Percentiles rank a stretch among this genome's conserved stretches.
Conservation (phyloP, 495 filamentous ascomycete genomes). For the Annulohypoxylon stygium region DNA sequence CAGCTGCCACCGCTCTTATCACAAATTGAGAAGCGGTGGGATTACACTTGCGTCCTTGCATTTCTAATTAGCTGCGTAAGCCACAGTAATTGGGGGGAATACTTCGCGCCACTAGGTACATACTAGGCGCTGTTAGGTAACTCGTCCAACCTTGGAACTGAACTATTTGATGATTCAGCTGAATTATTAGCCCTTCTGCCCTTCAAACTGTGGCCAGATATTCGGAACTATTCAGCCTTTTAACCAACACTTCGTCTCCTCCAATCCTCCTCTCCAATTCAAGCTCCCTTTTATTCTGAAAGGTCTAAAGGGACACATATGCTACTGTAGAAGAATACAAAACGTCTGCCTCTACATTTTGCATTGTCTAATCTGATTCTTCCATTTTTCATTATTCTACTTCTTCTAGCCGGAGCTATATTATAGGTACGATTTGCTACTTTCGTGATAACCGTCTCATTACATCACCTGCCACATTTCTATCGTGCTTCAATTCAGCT, state of each 20-base stretch:
- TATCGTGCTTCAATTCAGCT: background rate
- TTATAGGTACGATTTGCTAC: conserved; percentile 29
- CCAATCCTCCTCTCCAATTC: conserved; percentile 47
- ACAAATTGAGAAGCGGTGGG: conserved; percentile 26
- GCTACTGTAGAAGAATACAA: conserved; percentile 43
- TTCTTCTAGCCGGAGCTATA: conserved; percentile 36
- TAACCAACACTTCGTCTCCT: conserved; percentile 28
- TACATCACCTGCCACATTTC: conserved; percentile 7
- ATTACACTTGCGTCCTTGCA: conserved; percentile 34
- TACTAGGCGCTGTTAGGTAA: too few species aligned
- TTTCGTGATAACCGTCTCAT: background rate
- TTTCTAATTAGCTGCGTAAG: conserved; percentile 42
- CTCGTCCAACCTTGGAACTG: background rate
- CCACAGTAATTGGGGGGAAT: conserved; percentile 27
- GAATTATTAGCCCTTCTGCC: background rate
- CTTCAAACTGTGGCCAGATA: conserved; percentile 44
- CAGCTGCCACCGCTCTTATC: conserved; percentile 18
- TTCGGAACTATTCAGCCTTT: conserved; percentile 48
- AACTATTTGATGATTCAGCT: conserved; percentile 46
- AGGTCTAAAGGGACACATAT: conserved; percentile 54
- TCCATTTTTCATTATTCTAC: conserved; percentile 18
- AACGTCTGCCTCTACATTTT: conserved; percentile 33
- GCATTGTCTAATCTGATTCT: conserved; percentile 29
- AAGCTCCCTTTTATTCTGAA: conserved; percentile 34
- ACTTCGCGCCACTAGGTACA: background rate